Base-by-base conservation (phyloP, 176 grass and related monocot genomes). In the Lolium multiflorum region DNA sequence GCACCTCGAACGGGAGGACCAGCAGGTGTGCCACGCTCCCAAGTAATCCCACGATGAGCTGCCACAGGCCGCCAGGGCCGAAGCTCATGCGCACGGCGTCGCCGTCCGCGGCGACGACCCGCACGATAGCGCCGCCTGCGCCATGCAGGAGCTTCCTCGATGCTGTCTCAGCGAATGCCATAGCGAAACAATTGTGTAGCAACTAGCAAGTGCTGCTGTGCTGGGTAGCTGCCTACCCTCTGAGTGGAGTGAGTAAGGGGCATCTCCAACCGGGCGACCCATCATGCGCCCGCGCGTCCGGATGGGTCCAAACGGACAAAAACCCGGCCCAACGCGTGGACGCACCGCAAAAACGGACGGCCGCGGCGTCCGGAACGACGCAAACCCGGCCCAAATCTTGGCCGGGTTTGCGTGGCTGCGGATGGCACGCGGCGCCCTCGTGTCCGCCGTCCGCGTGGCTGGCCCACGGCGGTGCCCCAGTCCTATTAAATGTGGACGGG, bases 111-210 rank as follows among this genome's bases (percentile, higher is more conserved):
- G 80, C 17, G 47, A 28, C 10, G 11, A 48, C 46, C 2, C 1
- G 2, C 5, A 63, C 81, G 20, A 72, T 16, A 52, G 35, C 71
- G 37, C 48, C 74, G 74, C 69, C 44, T 18, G 25, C 67, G 57
- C 78, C 83, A 28, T 70, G 79, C n/a, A 86, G 83, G 62, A 90
- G 79, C 72, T 86, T 82, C 88, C 78, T 69, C 28, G 88, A 8
- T 77, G 63, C 71, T 22, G 41, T 21, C 21, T 84, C 82, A 51
- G 15, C 35, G 28, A 82, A 21, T 26, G 51, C 82, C 83, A 90
- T 90, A 14, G 39, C 70, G 21, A 21, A 61, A 22, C 22, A 13
- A 13, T 0, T 3, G 60, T 25, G 21, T 57, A 10, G 26, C 69
- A 15, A 20, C 24, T 74, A 3, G n/a, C 57, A 80, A 44, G 59